phyloP scores from a whole-genome alignment of 106 monocot species.

The Acorus calamus region DNA sequence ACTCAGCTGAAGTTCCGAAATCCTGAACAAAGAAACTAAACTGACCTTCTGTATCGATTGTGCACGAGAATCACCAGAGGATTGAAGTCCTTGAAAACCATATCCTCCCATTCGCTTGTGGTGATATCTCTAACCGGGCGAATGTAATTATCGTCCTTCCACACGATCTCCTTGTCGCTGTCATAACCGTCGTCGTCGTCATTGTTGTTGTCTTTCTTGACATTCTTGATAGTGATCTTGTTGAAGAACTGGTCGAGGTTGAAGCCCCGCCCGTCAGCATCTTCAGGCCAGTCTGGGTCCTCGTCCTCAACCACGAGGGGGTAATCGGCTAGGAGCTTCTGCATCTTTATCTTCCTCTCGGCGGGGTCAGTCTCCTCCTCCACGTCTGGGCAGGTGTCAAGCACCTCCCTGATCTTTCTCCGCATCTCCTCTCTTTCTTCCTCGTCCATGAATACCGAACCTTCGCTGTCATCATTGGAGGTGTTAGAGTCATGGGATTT shows the following conservation, averaged over 20 bases:
- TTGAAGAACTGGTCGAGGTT: constrained; percentile 81
- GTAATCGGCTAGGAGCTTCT: constrained; percentile 64
- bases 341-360: constrained; percentile 46
- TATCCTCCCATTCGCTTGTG: constrained; percentile 65
- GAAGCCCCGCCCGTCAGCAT: constrained; percentile 79
- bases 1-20: not conserved
- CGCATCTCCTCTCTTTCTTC: constrained; percentile 59
- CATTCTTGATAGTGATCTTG: constrained; percentile 83
- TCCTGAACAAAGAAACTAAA: not conserved
- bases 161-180: constrained; percentile 55
- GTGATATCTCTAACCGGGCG: constrained; percentile 62
- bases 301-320: constrained; percentile 80
- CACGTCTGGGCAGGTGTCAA: constrained; percentile 29
- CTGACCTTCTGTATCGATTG: constrained; percentile 66
- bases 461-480: constrained; percentile 15
- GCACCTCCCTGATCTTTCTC: constrained; percentile 59
- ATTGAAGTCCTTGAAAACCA: constrained; percentile 81
- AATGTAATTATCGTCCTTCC: constrained; percentile 91
- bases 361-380: constrained; percentile 53
- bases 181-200: constrained; percentile 28
- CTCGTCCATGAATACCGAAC: constrained; percentile 32
- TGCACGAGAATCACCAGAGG: constrained; percentile 77
- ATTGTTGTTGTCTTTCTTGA: constrained; percentile 39
- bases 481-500: not conserved
- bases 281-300: constrained; percentile 86